Evolutionary conservation across 2,329 filamentous ascomycete genomes (phyloP), one percentile per base, ranked within the genome.

Genomic region (Sporothrix curviconia): DNA sequence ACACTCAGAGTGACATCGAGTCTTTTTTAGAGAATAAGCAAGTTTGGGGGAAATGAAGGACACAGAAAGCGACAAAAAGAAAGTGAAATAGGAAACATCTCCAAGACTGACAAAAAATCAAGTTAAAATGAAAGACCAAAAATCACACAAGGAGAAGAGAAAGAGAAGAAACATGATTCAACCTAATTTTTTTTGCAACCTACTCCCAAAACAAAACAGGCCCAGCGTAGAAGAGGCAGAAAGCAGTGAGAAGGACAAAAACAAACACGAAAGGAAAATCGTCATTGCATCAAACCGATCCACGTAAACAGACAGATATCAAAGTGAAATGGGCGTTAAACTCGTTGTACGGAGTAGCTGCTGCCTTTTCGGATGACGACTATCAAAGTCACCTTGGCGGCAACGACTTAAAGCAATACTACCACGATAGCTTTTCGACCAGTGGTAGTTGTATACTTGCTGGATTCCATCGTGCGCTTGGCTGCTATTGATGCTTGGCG

Each of bases 161-260:
- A n/a, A 24, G 14, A 28, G 14, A 36, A 17, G 46, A n/a, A n/a
- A n/a, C 46, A 39, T 22, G 17, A 22, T 22, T 37, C 47, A 37
- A 14, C 47, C 19, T 12, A n/a, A n/a, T 43, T 34, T 25, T 53
- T 25, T 47, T 47, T n/a, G n/a, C 19, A 2, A 25, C 51, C 28
- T 24, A 54, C 37, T 54, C 51, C 39, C 30, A n/a, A 44, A n/a
- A 17, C n/a, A 54, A 44, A 32, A 53, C 49, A 30, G 46, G 17
- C 46, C 46, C 5, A n/a, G 15, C 22, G 12, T 34, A 30, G 24
- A 22, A 19, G 8, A n/a, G 36, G n/a, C 5, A 53, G 14, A 32
- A 54, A 36, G 15, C 7, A 44, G 28, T 36, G 28, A 3, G 14
- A 24, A 30, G 39, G 12, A n/a, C n/a, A 17, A 24, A 24, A 34